Evolutionary conservation across 257 asterid species (phyloP).

Genomic region (Leptodermis oblonga): DNA sequence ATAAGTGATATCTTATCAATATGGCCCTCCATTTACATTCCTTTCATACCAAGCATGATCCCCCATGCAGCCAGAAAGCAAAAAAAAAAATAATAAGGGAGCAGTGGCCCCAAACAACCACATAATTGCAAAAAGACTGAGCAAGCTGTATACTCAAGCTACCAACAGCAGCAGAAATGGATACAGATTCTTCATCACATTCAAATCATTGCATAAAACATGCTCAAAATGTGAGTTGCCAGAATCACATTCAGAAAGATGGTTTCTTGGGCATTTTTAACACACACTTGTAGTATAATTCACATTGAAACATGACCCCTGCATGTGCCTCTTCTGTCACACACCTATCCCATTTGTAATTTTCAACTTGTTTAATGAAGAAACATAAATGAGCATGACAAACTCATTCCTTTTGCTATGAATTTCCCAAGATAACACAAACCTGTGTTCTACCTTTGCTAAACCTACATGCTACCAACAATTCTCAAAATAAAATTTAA

Average conservation of each 20-base stretch:
- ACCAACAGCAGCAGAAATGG: slow-evolving; percentile 5
- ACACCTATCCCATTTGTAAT: neutral
- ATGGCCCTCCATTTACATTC: slow-evolving; percentile 3
- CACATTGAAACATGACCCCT: neutral
- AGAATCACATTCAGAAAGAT: neutral
- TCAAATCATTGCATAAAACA: neutral
- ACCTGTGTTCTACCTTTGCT: neutral
- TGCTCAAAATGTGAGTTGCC: neutral
- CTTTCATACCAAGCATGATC: slow-evolving; percentile 6
- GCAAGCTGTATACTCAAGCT: slow-evolving; percentile 1
- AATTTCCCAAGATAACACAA: neutral
- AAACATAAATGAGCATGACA: neutral
- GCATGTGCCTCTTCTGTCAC: neutral
- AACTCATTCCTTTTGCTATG: neutral
- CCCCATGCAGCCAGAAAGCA: slow-evolving; percentile 8
- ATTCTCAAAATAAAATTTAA: neutral
- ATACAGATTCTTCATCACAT: slow-evolving; percentile 2
- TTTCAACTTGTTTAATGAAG: neutral
- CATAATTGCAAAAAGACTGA: slow-evolving; percentile 9
- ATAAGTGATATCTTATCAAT: neutral
- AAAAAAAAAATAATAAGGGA: neutral
- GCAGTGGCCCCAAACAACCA: slow-evolving; percentile 11
- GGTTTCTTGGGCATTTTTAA: too few relatives aligned
- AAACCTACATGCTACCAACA: neutral
- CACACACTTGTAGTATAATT: slow-evolving; percentile 1